These are phyloP conservation scores for Deinandra increscens DNA, from an alignment of 129 eudicot species.

Conservation along the genomic window DNA sequence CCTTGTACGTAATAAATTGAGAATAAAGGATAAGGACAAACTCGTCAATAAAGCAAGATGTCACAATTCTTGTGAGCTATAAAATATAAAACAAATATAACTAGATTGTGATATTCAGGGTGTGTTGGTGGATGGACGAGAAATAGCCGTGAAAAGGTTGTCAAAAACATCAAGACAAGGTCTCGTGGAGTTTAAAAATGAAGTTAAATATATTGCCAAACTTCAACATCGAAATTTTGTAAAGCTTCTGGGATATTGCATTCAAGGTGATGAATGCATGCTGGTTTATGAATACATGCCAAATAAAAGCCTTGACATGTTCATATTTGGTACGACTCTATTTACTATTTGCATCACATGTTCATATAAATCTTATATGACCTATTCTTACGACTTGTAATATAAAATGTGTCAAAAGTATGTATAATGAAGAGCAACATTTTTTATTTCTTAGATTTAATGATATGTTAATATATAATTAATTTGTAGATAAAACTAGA, in stretches of 20 bases:
- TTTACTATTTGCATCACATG: too few relatives aligned
- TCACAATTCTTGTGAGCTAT: too few relatives aligned
- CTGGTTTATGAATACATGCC: conserved; percentile 35
- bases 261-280: conserved; percentile 35
- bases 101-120: conserved; percentile 25
- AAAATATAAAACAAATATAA: too few relatives aligned
- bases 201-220: conserved; percentile 30
- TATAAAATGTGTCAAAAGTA: too few relatives aligned
- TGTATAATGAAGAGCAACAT: too few relatives aligned
- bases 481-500: neutral
- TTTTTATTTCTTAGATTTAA: too few relatives aligned
- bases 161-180: conserved; percentile 40
- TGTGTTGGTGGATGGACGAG: conserved; percentile 34
- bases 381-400: too few relatives aligned
- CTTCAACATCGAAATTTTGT: conserved; percentile 52
- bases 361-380: too few relatives aligned
- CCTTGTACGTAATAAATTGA: too few relatives aligned
- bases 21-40: too few relatives aligned
- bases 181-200: conserved; percentile 10
- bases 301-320: conserved; percentile 39
- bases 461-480: too few relatives aligned
- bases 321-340: conserved; percentile 36
- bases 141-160: conserved; percentile 38
- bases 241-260: conserved; percentile 41
- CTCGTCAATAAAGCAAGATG: too few relatives aligned